Conservation (phyloP, 164 flowering plant genomes). For the Buxus sempervirens region DNA sequence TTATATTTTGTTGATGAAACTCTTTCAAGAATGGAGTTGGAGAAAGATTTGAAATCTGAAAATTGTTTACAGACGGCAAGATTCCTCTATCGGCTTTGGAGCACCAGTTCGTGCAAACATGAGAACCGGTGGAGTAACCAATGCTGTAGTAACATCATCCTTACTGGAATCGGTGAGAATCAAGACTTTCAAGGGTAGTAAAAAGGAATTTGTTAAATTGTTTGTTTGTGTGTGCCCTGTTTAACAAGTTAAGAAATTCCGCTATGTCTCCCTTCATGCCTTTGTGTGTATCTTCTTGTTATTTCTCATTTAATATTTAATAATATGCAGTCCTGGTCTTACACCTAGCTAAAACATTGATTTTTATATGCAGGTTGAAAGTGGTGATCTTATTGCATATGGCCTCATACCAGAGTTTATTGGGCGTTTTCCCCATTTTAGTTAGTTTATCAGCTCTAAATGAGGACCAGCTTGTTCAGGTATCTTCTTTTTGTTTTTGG, state of each 20-base stretch:
- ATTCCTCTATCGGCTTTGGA: constrained; percentile 98
- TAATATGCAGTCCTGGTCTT: not conserved
- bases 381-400: constrained; percentile 89
- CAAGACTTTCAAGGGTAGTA: not conserved
- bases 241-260: no score
- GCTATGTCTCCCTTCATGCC: no score
- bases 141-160: constrained; percentile 76
- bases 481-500: constrained; percentile 15
- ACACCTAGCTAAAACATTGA: not conserved
- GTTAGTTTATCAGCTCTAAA: constrained; percentile 88
- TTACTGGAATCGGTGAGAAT: constrained; percentile 74
- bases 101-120: constrained; percentile 99
- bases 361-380: constrained; percentile 71
- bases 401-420: constrained; percentile 98
- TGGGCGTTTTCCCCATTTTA: constrained; percentile 93
- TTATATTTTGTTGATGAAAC: constrained; percentile 3
- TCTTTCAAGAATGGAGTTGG: constrained; percentile 6
- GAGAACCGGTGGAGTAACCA: constrained; percentile 68
- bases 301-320: no score
- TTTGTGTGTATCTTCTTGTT: no score
- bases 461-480: constrained; percentile 97
- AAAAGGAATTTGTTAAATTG: not conserved
- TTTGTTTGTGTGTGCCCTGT: not conserved
- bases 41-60: constrained; percentile 1
- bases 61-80: constrained; percentile 64